These are phyloP conservation scores for Cystobasidium tubakii DNA, from an alignment of 768 basidiomycete genomes.

Conservation along the genomic window DNA sequence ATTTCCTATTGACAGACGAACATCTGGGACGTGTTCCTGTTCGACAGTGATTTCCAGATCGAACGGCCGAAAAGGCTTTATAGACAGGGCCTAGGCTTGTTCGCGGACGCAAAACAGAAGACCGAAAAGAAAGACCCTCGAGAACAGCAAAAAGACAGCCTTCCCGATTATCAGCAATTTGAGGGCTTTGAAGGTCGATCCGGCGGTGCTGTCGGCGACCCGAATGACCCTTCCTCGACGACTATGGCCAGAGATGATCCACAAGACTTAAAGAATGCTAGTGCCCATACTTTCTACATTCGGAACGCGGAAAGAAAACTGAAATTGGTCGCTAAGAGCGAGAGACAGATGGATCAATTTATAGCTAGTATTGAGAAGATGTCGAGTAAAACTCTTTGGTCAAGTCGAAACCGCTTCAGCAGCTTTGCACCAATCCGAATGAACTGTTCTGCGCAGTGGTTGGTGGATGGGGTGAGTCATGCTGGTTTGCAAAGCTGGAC, in stretches of 20 bases:
- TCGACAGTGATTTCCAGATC: conserved; percentile 82
- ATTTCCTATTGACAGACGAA: conserved; percentile 54
- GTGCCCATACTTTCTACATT: conserved; percentile 90
- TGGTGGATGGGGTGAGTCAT: conserved; percentile 81
- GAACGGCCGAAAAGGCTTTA: conserved; percentile 85
- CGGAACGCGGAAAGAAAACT: conserved; percentile 82
- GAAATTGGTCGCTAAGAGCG: conserved; percentile 78
- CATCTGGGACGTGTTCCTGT: conserved; percentile 88
- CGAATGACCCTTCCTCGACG: conserved; percentile 48
- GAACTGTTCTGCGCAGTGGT: conserved; percentile 94
- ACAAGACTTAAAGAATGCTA: conserved; percentile 59
- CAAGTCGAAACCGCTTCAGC: conserved; percentile 75
- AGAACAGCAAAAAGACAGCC: conserved; percentile 1
- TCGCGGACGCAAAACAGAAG: conserved; percentile 47
- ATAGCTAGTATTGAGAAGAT: conserved; percentile 82
- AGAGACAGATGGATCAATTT: conserved; percentile 97
- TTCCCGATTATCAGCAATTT: neutral
- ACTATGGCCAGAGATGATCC: conserved; percentile 41
- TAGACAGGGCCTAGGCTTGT: conserved; percentile 73
- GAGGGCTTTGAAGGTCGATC: conserved; percentile 23
- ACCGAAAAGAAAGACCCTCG: neutral
- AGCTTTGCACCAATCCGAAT: conserved; percentile 87
- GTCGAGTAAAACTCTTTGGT: conserved; percentile 69
- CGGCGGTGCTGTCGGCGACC: conserved; percentile 63
- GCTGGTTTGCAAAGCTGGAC: no score